Percentiles rank a stretch among this genome's conserved stretches.
These are phyloP conservation scores for Nadsonia commutata DNA, from an alignment of 1,139 yeast genomes.

Conservation along the genomic window DNA sequence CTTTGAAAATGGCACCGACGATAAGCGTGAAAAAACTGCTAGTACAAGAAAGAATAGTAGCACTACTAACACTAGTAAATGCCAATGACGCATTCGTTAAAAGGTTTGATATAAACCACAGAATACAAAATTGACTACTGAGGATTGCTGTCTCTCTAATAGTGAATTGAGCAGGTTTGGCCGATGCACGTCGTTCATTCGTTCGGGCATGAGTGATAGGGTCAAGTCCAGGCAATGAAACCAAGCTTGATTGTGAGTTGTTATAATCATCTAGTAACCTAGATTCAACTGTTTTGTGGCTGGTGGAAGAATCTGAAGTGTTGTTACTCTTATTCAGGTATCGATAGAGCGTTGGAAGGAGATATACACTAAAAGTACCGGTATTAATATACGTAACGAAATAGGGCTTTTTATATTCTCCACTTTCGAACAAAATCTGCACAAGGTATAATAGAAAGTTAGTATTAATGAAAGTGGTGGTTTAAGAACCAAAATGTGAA, in stretches of 20 bases:
- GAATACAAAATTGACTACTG: slow-evolving; percentile 64
- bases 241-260: neutral
- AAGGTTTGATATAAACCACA: slow-evolving; percentile 85
- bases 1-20: slow-evolving; percentile 58
- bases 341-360: slow-evolving; percentile 33
- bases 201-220: neutral
- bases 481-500: neutral
- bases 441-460: neutral
- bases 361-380: slow-evolving; percentile 58
- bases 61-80: slow-evolving; percentile 85
- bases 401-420: slow-evolving; percentile 76
- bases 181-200: neutral
- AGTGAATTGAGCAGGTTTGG: slow-evolving; percentile 11
- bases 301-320: neutral
- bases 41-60: slow-evolving; percentile 82
- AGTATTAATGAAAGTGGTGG: neutral
- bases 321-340: neutral
- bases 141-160: slow-evolving; percentile 29
- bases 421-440: slow-evolving; percentile 34
- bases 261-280: neutral
- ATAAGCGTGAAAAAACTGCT: slow-evolving; percentile 83
- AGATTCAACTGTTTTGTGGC: neutral
- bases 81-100: slow-evolving; percentile 77
- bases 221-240: neutral
- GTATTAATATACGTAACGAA: slow-evolving; percentile 82